phyloP scores from a whole-genome alignment of 352 stramenopile species.

The Stramenopiles sp. region DNA sequence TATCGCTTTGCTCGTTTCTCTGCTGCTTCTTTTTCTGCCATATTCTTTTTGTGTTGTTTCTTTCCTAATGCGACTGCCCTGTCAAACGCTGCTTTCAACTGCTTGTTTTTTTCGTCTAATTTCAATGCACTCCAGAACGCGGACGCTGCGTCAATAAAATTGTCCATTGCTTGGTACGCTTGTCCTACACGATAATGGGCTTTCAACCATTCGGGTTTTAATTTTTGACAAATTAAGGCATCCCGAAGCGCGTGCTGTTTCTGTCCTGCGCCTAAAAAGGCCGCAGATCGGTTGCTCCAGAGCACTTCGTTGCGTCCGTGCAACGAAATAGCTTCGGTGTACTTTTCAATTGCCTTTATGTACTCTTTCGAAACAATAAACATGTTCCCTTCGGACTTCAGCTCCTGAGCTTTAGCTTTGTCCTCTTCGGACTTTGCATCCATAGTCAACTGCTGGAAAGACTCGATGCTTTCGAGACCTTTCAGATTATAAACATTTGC shows the following conservation, averaged over 20 bases:
- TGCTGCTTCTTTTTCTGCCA: no score
- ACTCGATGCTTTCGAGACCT: no score
- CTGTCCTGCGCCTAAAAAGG: constrained; percentile 24
- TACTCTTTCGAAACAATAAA: constrained; percentile 18
- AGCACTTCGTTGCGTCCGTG: constrained; percentile 29
- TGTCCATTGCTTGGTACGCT: constrained; percentile 27
- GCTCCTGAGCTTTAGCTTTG: not conserved
- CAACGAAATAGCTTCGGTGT: constrained; percentile 29
- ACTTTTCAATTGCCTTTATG: constrained; percentile 24
- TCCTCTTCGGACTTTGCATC: not conserved
- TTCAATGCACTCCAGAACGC: constrained; percentile 33
- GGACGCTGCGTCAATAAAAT: constrained; percentile 34
- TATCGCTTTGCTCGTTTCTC: no score
- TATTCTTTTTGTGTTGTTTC: constrained; percentile 19
- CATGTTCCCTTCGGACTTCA: constrained; percentile 21
- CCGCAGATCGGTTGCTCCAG: constrained; percentile 36
- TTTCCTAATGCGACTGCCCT: constrained; percentile 24
- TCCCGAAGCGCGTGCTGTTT: constrained; percentile 27
- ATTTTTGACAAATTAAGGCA: constrained; percentile 23
- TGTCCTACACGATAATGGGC: constrained; percentile 32
- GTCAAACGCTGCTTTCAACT: constrained; percentile 27
- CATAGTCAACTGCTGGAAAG: no score
- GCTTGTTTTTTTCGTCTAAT: constrained; percentile 26
- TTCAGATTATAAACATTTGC: no score
- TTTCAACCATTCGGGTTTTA: constrained; percentile 34